These are phyloP conservation scores for Suillus brevipes DNA, from an alignment of 768 basidiomycete species.

Conservation along the genomic window DNA sequence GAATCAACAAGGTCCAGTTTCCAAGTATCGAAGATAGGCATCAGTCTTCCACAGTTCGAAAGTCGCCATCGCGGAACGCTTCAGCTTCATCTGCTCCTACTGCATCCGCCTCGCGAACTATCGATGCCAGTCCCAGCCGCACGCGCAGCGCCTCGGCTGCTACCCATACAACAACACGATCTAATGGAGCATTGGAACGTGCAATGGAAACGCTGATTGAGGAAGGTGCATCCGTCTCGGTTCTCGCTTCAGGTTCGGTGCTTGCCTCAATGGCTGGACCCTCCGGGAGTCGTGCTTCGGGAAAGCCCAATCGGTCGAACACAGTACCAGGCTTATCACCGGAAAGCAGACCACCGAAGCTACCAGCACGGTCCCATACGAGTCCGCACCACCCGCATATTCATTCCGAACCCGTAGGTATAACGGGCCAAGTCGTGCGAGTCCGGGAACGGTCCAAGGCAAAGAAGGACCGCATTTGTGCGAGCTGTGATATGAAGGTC, in stretches of 20 bases:
- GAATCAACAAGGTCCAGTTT: slow-evolving; percentile 34
- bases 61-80: slow-evolving; percentile 26
- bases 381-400: slow-evolving; percentile 41
- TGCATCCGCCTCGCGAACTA: slow-evolving; percentile 14
- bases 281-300: slow-evolving; percentile 19
- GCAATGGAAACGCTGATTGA: slow-evolving; percentile 55
- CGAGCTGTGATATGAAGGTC: slow-evolving; percentile 67
- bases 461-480: slow-evolving; percentile 48
- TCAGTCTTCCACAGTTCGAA: slow-evolving; percentile 13
- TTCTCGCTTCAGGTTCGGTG: slow-evolving; percentile 36
- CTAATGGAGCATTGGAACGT: slow-evolving; percentile 44
- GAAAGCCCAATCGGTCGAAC: slow-evolving; percentile 46
- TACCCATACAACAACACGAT: slow-evolving; percentile 30
- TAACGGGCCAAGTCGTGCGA: slow-evolving; percentile 29
- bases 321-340: slow-evolving; percentile 50
- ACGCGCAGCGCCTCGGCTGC: slow-evolving; percentile 28
- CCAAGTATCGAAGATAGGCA: slow-evolving; percentile 27
- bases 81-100: slow-evolving; percentile 26
- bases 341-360: slow-evolving; percentile 49
- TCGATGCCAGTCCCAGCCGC: slow-evolving; percentile 15
- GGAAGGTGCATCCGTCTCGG: slow-evolving; percentile 37
- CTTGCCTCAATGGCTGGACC: slow-evolving; percentile 30
- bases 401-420: slow-evolving; percentile 29
- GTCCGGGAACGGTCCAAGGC: slow-evolving; percentile 34
- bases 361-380: slow-evolving; percentile 57